Base-by-base conservation (phyloP, 169 alveolate species). In the Plasmodium vinckei region DNA sequence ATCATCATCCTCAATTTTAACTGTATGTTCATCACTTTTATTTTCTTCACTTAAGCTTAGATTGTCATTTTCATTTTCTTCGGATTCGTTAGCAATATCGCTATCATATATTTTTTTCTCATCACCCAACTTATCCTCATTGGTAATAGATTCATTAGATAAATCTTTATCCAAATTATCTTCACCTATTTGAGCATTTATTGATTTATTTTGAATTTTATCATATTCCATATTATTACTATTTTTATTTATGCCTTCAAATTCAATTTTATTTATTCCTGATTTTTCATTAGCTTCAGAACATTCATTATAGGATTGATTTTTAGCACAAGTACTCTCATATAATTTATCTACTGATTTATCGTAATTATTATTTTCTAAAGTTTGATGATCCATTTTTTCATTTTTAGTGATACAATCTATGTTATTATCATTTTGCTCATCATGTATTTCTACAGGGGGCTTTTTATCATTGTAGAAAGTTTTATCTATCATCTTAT, bases 371-470 rank as follows among this genome's bases (percentile, higher is more conserved):
- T 51, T 12, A 13, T 51, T 51, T 51, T 51, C 59, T 51, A 51
- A 12, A 15, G n/a, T 51, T 51, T 51, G 59, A 51, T 5, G 23
- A 5, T 1, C 59, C 10, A 3, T 13, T n/a, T 57, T 1, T 57
- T 19, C 25, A 57, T 57, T n/a, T n/a, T 15, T 57, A 19, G 0
- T 57, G 19, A 15, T 10, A 57, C 5, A 1, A 57, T 68, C 33
- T 17, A 54, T 71, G 13, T 59, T 84, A 27, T 53, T 68, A 59
- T 72, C 59, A 51, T 87, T 56, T 13, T 47, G 79, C 27, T 77
- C 65, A 23, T 82, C 67, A 21, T 72, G 44, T n/a, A 59, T 47
- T 57, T 79, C 73, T 49, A 82, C 69, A 47, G 87, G 77, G 65
- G 46, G 71, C 57, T 82, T 17, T 23, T 53, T 53, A 71, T 71